A percentile compares a stretch with the other conserved stretches of the same genome.
Conservation (phyloP, 345 rosid genomes). For the Euphorbia tirucalli region DNA sequence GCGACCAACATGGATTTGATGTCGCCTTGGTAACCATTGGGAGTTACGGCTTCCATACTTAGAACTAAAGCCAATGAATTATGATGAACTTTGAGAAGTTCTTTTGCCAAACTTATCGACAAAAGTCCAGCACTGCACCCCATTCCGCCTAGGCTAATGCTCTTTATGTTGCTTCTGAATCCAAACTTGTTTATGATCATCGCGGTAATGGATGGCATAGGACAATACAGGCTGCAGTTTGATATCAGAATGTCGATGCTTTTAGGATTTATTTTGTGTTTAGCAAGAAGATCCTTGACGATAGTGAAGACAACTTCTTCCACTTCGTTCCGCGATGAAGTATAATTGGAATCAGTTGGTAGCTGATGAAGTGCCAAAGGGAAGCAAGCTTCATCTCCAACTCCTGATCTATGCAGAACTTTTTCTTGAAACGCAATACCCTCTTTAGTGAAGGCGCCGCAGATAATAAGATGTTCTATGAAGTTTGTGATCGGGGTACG, state of each 20-base stretch:
- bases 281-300: constrained; percentile 46
- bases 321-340: constrained; percentile 37
- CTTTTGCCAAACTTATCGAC: constrained; percentile 48
- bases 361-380: constrained; percentile 44
- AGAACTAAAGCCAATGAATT: constrained; percentile 51
- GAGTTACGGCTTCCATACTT: constrained; percentile 54
- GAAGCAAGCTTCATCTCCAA: constrained; percentile 52
- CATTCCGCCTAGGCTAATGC: constrained; percentile 58
- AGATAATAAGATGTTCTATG: constrained; percentile 36
- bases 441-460: constrained; percentile 24
- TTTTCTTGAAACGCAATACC: constrained; percentile 45
- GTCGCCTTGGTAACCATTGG: constrained; percentile 42
- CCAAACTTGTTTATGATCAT: constrained; percentile 49
- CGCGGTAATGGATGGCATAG: constrained; percentile 60
- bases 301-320: constrained; percentile 45
- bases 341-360: constrained; percentile 31
- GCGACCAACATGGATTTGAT: constrained; percentile 53
- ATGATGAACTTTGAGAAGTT: constrained; percentile 48
- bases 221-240: constrained; percentile 70
- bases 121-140: constrained; percentile 62
- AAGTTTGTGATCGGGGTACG: constrained; percentile 36
- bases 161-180: constrained; percentile 49
- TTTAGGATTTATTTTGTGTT: constrained; percentile 44
- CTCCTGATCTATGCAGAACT: constrained; percentile 51
- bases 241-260: constrained; percentile 61